Evolutionary conservation across 345 rosid species (phyloP).

Genomic region (Boechera retrofracta): DNA sequence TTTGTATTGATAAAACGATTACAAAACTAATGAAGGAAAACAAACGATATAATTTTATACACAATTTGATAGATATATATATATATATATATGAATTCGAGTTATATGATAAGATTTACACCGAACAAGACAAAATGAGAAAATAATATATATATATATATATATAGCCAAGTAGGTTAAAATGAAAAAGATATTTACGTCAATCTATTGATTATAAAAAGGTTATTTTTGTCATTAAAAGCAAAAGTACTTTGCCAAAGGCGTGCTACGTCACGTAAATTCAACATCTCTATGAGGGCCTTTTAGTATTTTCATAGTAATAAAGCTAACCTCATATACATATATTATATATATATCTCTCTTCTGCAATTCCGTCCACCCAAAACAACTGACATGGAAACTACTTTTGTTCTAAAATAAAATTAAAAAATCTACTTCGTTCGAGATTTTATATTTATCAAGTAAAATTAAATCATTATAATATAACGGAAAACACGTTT

Average conservation of each 20-base stretch:
- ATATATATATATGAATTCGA: no score
- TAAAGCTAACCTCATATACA: slow-evolving; percentile 26
- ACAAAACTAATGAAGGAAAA: neutral
- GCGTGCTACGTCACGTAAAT: slow-evolving; percentile 37
- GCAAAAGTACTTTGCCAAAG: slow-evolving; percentile 41
- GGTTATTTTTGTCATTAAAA: slow-evolving; percentile 42
- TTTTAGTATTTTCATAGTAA: neutral
- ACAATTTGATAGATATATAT: no score
- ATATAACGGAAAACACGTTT: slow-evolving; percentile 21
- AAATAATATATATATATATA: neutral
- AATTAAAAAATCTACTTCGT: neutral
- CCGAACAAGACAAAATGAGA: slow-evolving; percentile 25
- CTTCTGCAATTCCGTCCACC: slow-evolving; percentile 42
- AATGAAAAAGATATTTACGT: slow-evolving; percentile 19
- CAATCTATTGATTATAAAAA: slow-evolving; percentile 33
- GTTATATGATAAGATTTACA: neutral
- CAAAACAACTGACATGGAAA: slow-evolving; percentile 44
- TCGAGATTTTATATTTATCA: slow-evolving; percentile 8
- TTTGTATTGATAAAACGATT: no score
- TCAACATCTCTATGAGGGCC: slow-evolving; percentile 4
- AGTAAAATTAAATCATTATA: neutral
- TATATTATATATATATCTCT: slow-evolving; percentile 11
- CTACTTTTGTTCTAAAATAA: slow-evolving; percentile 17
- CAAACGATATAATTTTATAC: neutral
- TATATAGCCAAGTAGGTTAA: neutral